Evolutionary conservation across 331 rosid genomes (phyloP), one percentile per base, ranked within the genome.

Genomic region (Acacia pycnantha): DNA sequence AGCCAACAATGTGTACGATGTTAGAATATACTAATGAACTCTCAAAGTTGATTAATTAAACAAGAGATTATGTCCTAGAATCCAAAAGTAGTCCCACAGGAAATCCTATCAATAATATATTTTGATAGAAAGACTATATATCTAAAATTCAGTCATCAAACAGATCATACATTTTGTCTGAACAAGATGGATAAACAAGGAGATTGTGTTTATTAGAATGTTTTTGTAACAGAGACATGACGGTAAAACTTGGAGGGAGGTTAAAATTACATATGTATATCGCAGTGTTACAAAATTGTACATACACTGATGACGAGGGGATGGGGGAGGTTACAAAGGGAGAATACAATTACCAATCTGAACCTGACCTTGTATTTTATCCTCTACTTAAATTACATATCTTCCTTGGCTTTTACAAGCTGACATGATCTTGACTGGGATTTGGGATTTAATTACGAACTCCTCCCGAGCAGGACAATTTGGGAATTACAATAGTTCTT

Each of bases 401-500:
- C 19, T n/a, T 10, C 13, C 27, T 15, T 7, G 70, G 24, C 31
- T n/a, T 48, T 27, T 27, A 27, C 61, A 27, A 27, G 1, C 0
- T 24, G 66, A 50, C 46, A 43, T 43, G 46, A 10, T 43, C 46
- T 9, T n/a, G 64, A 50, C 13, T 67, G 29, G 47, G 27, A 54
- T 37, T 37, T 2, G 27, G 11, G 12, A n/a, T 53, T 53, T 18
- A 14, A 61, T 77, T 76, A 67, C 40, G 75, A 78, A 76, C 74
- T 89, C 77, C 74, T 89, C 76, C 87, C 84, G 27, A 86, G 84
- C 4, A 85, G 79, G 81, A 92, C 90, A 64, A 91, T 86, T 41
- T 87, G 96, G 59, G 98, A 88, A 82, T 90, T 69, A 73, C 87
- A 41, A n/a, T 59, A 74, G 48, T 31, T 82, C n/a, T 81, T 85